Percentiles rank a stretch among this genome's conserved stretches.
Evolutionary conservation across 805 yeast genomes (phyloP).

Genomic region (Barnettozyma sucrosica): DNA sequence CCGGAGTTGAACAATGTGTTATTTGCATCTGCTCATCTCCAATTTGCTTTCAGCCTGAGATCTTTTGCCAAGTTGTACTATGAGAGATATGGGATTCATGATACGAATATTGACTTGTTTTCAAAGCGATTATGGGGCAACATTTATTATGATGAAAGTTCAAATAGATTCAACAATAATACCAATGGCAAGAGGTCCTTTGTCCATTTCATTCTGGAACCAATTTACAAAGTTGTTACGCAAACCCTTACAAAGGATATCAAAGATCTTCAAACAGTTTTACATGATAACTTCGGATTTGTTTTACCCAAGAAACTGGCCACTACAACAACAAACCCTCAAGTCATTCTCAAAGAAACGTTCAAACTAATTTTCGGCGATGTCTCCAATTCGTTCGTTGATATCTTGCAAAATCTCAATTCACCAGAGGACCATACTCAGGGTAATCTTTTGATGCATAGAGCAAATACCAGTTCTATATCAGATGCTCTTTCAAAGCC

Average conservation of each 20-base stretch:
- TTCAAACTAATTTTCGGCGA: slow-evolving; percentile 49
- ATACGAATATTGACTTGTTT: slow-evolving; percentile 36
- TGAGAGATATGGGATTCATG: slow-evolving; percentile 27
- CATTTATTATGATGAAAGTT: slow-evolving; percentile 39
- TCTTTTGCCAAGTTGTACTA: slow-evolving; percentile 54
- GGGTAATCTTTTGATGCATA: slow-evolving; percentile 22
- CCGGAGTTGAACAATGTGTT: slow-evolving; percentile 64
- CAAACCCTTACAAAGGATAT: slow-evolving; percentile 50
- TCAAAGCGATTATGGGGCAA: slow-evolving; percentile 73
- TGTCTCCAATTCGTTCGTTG: slow-evolving; percentile 44
- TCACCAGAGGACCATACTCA: slow-evolving; percentile 34
- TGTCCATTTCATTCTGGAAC: slow-evolving; percentile 68
- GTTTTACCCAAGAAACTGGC: slow-evolving; percentile 31
- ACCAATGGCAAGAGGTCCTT: slow-evolving; percentile 19
- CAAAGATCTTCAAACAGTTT: slow-evolving; percentile 34
- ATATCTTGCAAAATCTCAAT: slow-evolving; percentile 34
- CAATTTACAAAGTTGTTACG: slow-evolving; percentile 71
- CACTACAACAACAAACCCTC: slow-evolving; percentile 54
- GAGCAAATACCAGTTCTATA: slow-evolving; percentile 22
- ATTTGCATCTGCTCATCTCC: slow-evolving; percentile 64
- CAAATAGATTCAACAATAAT: slow-evolving; percentile 39
- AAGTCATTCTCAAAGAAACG: slow-evolving; percentile 49
- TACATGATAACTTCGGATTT: slow-evolving; percentile 46
- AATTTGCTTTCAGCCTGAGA: slow-evolving; percentile 58
- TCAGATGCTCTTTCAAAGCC: slow-evolving; percentile 25